Conservation (phyloP, 73 alveolate species). For the Paramecium caudatum region DNA sequence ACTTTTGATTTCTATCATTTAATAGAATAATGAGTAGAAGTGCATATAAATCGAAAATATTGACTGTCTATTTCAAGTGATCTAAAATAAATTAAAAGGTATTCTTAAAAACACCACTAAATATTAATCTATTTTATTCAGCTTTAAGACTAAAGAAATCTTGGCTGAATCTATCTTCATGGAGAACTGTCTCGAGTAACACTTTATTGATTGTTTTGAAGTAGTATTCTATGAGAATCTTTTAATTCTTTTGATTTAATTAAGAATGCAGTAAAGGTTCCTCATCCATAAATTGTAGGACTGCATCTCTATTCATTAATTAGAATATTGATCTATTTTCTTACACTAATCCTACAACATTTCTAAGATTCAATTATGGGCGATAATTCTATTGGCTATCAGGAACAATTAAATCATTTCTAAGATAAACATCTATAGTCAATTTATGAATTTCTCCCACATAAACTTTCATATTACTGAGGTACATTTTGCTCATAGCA, state of each 20-base stretch:
- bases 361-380: conserved; percentile 55
- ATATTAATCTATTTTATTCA: conserved; percentile 65
- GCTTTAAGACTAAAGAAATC: conserved; percentile 71
- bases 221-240: conserved; percentile 49
- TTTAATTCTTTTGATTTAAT: conserved; percentile 47
- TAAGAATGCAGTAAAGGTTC: conserved; percentile 48
- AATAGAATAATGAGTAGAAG: conserved; percentile 63
- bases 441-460: conserved; percentile 70
- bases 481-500: conserved; percentile 70
- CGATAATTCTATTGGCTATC: conserved; percentile 61
- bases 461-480: conserved; percentile 27
- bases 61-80: conserved; percentile 42
- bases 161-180: conserved; percentile 67
- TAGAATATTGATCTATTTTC: conserved; percentile 72
- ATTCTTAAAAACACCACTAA: conserved; percentile 70
- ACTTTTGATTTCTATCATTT: conserved; percentile 57
- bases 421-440: conserved; percentile 63
- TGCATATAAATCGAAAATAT: conserved; percentile 63
- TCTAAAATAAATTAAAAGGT: conserved; percentile 63
- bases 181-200: conserved; percentile 45
- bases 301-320: conserved; percentile 69
- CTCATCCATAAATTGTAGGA: conserved; percentile 68
- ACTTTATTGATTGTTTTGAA: conserved; percentile 67
- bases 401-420: conserved; percentile 61
- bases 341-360: conserved; percentile 47